Percentiles rank a stretch among this genome's conserved stretches.
These are phyloP conservation scores for Neofusicoccum umdonicola DNA, from an alignment of 2,329 filamentous ascomycete species.

Conservation along the genomic window DNA sequence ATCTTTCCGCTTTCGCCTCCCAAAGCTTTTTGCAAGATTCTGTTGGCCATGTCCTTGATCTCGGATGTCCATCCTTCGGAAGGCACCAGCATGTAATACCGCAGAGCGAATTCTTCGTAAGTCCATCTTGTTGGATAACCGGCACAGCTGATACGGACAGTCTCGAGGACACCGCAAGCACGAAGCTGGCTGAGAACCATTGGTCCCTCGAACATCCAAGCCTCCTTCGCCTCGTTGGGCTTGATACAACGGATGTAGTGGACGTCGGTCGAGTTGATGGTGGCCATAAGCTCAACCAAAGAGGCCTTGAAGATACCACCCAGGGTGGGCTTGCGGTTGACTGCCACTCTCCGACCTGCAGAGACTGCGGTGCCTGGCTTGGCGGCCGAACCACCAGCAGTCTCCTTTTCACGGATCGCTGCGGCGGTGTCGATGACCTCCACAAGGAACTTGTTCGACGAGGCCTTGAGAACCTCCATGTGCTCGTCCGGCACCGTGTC, in stretches of 20 bases:
- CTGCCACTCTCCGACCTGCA: conserved; percentile 80
- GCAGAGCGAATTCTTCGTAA: conserved; percentile 94
- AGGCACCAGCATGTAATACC: conserved; percentile 97
- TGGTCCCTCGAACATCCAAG: conserved; percentile 97
- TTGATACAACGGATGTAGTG: conserved; percentile 99
- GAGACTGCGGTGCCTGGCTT: conserved; percentile 63
- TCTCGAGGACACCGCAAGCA: conserved; percentile 98
- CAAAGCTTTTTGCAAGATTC: conserved; percentile 84
- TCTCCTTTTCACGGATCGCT: conserved; percentile 86
- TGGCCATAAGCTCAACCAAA: conserved; percentile 95
- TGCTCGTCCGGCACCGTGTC: conserved; percentile 98
- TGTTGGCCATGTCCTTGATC: conserved; percentile 90
- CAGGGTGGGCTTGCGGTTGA: conserved; percentile 93
- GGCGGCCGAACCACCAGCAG: conserved; percentile 60
- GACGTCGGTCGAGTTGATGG: conserved; percentile 96
- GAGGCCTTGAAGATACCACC: conserved; percentile 99
- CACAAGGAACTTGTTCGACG: conserved; percentile 79
- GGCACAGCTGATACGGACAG: conserved; percentile 93
- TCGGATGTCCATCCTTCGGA: conserved; percentile 90
- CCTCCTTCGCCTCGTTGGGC: conserved; percentile 92
- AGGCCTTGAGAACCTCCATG: conserved; percentile 84
- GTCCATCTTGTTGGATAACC: conserved; percentile 98
- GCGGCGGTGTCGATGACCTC: conserved; percentile 83
- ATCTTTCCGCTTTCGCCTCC: conserved; percentile 49
- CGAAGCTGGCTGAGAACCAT: conserved; percentile 98